phyloP scores from a whole-genome alignment of 352 stramenopile genomes.

The Globisporangium nagaii region DNA sequence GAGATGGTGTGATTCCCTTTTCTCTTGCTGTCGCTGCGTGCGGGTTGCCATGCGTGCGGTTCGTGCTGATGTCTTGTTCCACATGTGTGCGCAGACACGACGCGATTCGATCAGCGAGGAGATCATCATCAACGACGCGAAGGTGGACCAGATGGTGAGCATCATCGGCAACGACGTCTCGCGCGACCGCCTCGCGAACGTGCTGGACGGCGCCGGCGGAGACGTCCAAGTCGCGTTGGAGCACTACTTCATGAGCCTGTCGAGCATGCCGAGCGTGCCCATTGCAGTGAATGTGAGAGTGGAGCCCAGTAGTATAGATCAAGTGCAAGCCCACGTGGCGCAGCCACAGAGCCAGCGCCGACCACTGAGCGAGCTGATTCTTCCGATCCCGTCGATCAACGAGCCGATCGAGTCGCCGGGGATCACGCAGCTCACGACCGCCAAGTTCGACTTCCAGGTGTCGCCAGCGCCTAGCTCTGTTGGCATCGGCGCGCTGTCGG shows the following conservation, averaged over 20 bases:
- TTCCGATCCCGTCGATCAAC: conserved; percentile 52
- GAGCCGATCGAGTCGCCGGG: conserved; percentile 15
- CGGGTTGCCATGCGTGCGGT: too few relatives aligned
- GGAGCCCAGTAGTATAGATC: conserved; percentile 2
- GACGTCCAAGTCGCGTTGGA: conserved; percentile 83
- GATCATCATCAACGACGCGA: conserved; percentile 60
- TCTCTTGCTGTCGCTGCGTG: too few relatives aligned
- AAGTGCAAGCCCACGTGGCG: conserved; percentile 27
- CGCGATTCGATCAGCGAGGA: conserved; percentile 63
- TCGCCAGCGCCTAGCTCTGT: not conserved
- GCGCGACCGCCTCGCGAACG: conserved; percentile 62
- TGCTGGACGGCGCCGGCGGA: conserved; percentile 73
- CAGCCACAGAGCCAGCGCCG: conserved; percentile 35
- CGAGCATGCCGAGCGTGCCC: conserved; percentile 11
- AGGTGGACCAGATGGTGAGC: conserved; percentile 82
- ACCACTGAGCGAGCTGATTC: conserved; percentile 61
- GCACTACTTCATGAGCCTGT: conserved; percentile 87
- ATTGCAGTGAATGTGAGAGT: not conserved
- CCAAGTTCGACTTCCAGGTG: conserved; percentile 14
- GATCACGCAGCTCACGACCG: conserved; percentile 8
- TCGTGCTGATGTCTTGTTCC: too few relatives aligned
- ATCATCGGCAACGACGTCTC: conserved; percentile 76
- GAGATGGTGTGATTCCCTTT: not conserved
- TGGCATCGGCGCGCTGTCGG: not conserved
- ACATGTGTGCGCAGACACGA: conserved; percentile 15